Evolutionary conservation across 2,329 filamentous ascomycete genomes (phyloP).

Genomic region (Diplodia intermedia): DNA sequence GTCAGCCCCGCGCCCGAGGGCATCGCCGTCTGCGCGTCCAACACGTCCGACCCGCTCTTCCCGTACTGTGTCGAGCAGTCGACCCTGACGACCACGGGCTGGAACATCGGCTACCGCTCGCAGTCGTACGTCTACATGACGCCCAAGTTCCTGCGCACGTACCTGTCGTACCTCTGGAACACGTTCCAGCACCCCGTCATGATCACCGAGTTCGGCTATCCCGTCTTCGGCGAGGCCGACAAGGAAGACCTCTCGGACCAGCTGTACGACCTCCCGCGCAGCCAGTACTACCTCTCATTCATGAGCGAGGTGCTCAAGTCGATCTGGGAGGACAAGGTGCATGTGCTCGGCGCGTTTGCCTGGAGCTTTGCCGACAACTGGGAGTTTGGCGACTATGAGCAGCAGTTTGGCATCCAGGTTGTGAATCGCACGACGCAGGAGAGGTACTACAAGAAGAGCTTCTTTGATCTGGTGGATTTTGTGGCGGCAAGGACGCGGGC

Average conservation of each 20-base stretch:
- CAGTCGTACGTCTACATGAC: constrained; percentile 65
- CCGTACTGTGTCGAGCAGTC: constrained; percentile 49
- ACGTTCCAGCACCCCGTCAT: constrained; percentile 58
- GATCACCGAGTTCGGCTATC: constrained; percentile 49
- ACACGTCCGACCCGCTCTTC: constrained; percentile 44
- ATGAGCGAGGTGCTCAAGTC: constrained; percentile 46
- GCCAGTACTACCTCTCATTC: constrained; percentile 45
- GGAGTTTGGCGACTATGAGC: constrained; percentile 57
- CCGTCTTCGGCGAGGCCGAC: constrained; percentile 44
- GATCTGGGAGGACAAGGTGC: constrained; percentile 51
- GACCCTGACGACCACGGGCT: constrained; percentile 58
- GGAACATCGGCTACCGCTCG: constrained; percentile 64
- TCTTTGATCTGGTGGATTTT: constrained; percentile 59
- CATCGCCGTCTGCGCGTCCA: constrained; percentile 47
- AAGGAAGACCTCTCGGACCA: constrained; percentile 42
- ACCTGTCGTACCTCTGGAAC: constrained; percentile 66
- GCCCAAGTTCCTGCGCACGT: constrained; percentile 63
- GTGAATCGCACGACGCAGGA: constrained; percentile 48
- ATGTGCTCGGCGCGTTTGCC: constrained; percentile 46
- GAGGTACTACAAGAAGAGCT: constrained; percentile 48
- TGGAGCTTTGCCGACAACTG: constrained; percentile 50
- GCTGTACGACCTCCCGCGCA: constrained; percentile 43
- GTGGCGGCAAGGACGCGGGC: constrained; percentile 42
- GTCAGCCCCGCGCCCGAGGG: constrained; percentile 45
- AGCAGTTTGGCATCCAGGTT: constrained; percentile 63